Base-by-base conservation (phyloP, 2,329 filamentous ascomycete genomes). In the Akanthomyces uredinophilus region DNA sequence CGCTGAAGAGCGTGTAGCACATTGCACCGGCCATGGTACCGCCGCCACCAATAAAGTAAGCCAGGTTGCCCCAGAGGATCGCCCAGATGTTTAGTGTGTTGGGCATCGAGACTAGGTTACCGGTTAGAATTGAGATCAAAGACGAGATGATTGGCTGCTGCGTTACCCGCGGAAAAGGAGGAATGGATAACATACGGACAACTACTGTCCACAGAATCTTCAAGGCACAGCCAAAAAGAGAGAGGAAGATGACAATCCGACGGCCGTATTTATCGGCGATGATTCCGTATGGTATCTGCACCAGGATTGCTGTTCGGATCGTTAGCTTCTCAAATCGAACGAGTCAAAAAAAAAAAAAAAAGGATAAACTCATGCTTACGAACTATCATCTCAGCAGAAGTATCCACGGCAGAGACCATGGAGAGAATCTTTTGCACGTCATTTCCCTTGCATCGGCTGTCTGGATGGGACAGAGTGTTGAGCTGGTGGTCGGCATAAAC, bases 361-460 rank as follows among this genome's bases (percentile, higher is more conserved):
- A n/a, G n/a, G 4, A 11, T 32, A 27, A 61, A 11, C 27, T 32
- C 51, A 44, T 53, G 73, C 73, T 67, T 65, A 78, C 78, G 76
- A 11, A 82, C 78, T 4, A 83, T 68, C 62, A 77, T 77, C 39
- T 82, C 77, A 35, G 82, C 72, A 1, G 79, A 77, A 22, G 71
- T 65, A 49, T 72, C 66, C 75, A 79, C 81, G 1, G 81, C 82
- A 46, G 75, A 74, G 20, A 86, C 71, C 74, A 80, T 78, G 14
- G 83, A 81, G 49, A 86, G 72, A 22, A 77, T 75, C 29, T 77
- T 74, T 66, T 86, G 83, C 1, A 87, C 80, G 2, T 73, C 70
- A 0, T 73, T 68, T 3, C 70, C 69, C 67, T 86, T 85, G 72
- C 83, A 86, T 6, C 75, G 72, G 50, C 73, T 68, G 61, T 83